These are phyloP conservation scores for Globisporangium rhizosaccharum DNA, from an alignment of 352 stramenopile genomes.

Conservation along the genomic window DNA sequence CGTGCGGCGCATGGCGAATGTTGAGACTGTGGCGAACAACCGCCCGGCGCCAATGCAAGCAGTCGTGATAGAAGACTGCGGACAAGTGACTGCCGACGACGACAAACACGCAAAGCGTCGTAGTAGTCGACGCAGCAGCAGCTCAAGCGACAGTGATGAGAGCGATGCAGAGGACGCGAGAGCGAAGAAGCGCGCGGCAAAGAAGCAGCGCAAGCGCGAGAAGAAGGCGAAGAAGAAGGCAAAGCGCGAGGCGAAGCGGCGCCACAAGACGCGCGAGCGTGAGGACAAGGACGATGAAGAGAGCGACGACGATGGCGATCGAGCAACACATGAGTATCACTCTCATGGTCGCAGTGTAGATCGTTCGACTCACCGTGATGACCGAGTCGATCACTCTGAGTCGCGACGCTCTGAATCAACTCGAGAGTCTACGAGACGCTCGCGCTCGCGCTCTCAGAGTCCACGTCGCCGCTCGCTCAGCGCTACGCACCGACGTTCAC, in stretches of 20 bases:
- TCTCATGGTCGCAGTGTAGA: not conserved
- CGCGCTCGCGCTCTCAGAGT: not conserved
- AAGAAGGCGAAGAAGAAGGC: constrained; percentile 30
- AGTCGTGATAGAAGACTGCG: constrained; percentile 95
- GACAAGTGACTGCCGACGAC: constrained; percentile 39
- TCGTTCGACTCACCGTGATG: not conserved
- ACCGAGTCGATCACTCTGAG: not conserved
- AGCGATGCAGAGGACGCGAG: constrained; percentile 4
- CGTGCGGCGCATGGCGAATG: constrained; percentile 89
- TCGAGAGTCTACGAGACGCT: not conserved
- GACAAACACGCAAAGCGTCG: not conserved
- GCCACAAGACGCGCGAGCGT: constrained; percentile 16
- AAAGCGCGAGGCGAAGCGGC: constrained; percentile 30
- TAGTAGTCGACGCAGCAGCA: not conserved
- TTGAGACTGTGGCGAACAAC: constrained; percentile 75
- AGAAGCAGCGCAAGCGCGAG: constrained; percentile 21
- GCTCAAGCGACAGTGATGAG: constrained; percentile 2
- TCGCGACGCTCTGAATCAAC: not conserved
- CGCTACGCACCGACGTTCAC: not conserved
- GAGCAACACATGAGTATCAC: not conserved
- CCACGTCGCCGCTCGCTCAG: not conserved
- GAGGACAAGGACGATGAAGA: not conserved
- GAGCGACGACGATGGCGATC: not conserved
- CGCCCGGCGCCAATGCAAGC: constrained; percentile 74
- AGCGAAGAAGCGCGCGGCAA: constrained; percentile 19